Evolutionary conservation across 305 asterid genomes (phyloP).

Genomic region (Plantago coronopus): DNA sequence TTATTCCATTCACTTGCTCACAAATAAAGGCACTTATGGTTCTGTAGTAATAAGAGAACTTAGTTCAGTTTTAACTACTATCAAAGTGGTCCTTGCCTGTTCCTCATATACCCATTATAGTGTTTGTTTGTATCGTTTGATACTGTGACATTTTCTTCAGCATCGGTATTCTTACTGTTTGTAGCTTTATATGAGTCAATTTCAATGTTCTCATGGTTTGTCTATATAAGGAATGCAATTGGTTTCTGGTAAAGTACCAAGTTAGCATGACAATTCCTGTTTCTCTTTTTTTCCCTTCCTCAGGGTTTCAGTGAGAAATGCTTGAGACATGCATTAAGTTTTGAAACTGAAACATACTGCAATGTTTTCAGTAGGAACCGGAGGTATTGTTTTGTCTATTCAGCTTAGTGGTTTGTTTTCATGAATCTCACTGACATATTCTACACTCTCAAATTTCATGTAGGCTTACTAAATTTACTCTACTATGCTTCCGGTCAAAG

Average conservation of each 20-base stretch:
- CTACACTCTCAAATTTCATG: slow-evolving; percentile 21
- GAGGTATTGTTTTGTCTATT: slow-evolving; percentile 41
- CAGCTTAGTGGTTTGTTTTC: slow-evolving; percentile 7
- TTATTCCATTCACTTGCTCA: too few species aligned
- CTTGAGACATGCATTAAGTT: slow-evolving; percentile 50
- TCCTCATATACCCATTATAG: too few species aligned
- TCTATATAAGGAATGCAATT: neutral
- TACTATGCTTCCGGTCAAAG: slow-evolving; percentile 55
- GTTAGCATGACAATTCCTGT: slow-evolving; percentile 15
- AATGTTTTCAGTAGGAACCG: slow-evolving; percentile 39
- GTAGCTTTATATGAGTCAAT: too few species aligned
- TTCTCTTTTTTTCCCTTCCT: slow-evolving; percentile 28
- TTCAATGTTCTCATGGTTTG: too few species aligned
- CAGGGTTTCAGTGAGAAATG: slow-evolving; percentile 67
- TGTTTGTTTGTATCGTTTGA: too few species aligned
- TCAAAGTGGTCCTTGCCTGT: too few species aligned
- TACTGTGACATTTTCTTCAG: too few species aligned
- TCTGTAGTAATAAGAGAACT: too few species aligned
- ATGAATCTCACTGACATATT: slow-evolving; percentile 4
- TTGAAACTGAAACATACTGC: slow-evolving; percentile 54
- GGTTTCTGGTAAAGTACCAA: slow-evolving; percentile 13
- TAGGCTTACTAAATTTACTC: slow-evolving; percentile 52
- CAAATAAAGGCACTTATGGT: too few species aligned
- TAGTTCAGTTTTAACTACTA: too few species aligned
- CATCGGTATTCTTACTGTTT: too few species aligned